phyloP scores from a whole-genome alignment of 768 basidiomycete genomes.

The Collybia sordida region DNA sequence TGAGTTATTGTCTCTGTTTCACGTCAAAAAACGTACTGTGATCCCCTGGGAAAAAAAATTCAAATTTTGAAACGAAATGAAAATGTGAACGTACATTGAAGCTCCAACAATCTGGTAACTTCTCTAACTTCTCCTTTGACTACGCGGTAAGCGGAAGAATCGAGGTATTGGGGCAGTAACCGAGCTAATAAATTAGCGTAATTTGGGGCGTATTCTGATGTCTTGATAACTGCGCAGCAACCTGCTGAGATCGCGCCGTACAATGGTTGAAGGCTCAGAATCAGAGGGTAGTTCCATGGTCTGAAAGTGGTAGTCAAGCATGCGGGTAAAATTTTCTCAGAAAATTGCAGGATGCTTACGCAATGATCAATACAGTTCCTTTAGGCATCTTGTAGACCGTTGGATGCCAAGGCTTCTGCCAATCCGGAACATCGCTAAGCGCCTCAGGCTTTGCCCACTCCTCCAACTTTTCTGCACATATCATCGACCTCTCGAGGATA shows the following conservation, averaged over 20 bases:
- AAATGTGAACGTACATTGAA: constrained; percentile 34
- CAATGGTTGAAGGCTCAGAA: constrained; percentile 56
- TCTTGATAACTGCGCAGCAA: constrained; percentile 65
- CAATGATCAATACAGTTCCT: constrained; percentile 60
- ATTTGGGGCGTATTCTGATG: constrained; percentile 58
- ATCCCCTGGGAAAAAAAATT: constrained; percentile 22
- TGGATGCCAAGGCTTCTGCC: constrained; percentile 52
- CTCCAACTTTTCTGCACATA: constrained; percentile 48
- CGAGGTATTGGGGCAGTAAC: constrained; percentile 51
- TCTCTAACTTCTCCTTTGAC: constrained; percentile 62
- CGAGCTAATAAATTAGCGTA: constrained; percentile 49
- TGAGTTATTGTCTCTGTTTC: no score
- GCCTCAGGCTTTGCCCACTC: constrained; percentile 55
- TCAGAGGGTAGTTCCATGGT: constrained; percentile 68
- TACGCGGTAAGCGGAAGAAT: constrained; percentile 49
- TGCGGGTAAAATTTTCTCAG: constrained; percentile 12
- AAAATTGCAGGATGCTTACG: constrained; percentile 46
- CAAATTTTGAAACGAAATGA: background rate
- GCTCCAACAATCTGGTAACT: constrained; percentile 49
- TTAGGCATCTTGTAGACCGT: constrained; percentile 56
- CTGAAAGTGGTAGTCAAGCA: constrained; percentile 25
- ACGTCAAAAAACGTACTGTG: constrained; percentile 17
- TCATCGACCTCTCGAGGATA: constrained; percentile 40
- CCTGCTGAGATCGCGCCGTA: constrained; percentile 77
- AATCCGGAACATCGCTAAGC: constrained; percentile 32